Conservation (phyloP, 257 asterid genomes). For the Solanum peruvianum region DNA sequence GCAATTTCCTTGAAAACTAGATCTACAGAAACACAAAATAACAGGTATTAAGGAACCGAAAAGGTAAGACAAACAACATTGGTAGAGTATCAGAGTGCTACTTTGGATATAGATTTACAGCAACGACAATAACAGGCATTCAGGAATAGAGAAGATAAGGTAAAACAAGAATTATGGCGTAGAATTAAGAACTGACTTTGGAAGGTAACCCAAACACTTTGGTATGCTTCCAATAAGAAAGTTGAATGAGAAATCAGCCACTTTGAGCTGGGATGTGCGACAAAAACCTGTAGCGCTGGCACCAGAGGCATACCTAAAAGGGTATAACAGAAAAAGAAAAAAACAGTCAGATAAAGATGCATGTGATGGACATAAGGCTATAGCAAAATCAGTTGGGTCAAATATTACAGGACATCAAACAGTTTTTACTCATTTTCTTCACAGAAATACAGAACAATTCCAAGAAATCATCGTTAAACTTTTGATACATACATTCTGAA, state of each 20-base stretch:
- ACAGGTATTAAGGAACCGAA: neutral
- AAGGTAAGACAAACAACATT: neutral
- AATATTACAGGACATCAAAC: neutral
- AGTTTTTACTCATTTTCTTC: neutral
- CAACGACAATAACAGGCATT: neutral
- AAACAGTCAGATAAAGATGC: neutral
- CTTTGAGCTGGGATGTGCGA: constrained; percentile 49
- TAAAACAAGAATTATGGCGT: neutral
- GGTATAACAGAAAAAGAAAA: neutral
- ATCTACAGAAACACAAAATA: constrained; percentile 14
- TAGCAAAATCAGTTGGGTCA: neutral
- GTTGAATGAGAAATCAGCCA: constrained; percentile 68
- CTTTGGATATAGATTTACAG: constrained; percentile 40
- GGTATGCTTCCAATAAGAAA: constrained; percentile 70
- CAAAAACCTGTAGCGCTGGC: constrained; percentile 51
- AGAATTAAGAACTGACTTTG: constrained; percentile 33
- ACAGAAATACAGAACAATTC: neutral
- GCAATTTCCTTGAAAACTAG: constrained; percentile 80
- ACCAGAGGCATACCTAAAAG: constrained; percentile 44
- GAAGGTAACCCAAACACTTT: constrained; percentile 59
- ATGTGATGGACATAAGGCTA: neutral
- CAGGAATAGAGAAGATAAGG: neutral
- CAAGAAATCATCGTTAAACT: neutral
- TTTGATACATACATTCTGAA: neutral
- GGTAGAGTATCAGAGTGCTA: constrained; percentile 30